Evolutionary conservation across 345 rosid species (phyloP), one percentile per base, ranked within the genome.

Genomic region (Cardiospermum halicacabum): DNA sequence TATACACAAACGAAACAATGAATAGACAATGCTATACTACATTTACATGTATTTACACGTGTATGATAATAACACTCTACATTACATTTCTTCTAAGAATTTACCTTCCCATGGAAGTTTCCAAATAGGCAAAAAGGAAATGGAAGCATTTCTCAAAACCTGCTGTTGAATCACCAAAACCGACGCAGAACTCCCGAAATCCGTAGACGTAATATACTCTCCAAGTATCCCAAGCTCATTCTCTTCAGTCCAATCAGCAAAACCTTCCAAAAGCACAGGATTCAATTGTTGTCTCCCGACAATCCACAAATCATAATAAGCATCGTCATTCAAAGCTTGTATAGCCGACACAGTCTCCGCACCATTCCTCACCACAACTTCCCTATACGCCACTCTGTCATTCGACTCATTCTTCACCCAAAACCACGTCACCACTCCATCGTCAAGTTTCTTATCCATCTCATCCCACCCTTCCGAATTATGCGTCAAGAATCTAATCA

Each of bases 91-190:
- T 47, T 18, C 10, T 2, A 47, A 34, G n/a, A 37, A 24, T 22
- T 21, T 21, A 7, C 15, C 21, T 3, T 28, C 22, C 25, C 36
- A 64, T 15, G 22, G 0, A 25, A 64, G 6, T 25, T 10, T 51
- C 1, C 7, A 8, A n/a, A n/a, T n/a, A n/a, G n/a, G n/a, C n/a
- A n/a, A n/a, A n/a, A n/a, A n/a, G n/a, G n/a, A n/a, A n/a, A n/a
- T n/a, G n/a, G n/a, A n/a, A n/a, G n/a, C n/a, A n/a, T n/a, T 71
- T 64, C 88, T 77, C 69, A 85, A 22, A 22, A 89, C 56, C 60
- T 92, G 96, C 64, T 88, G 91, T 16, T 89, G 96, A 50, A 88
- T 64, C 5, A 88, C 93, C 67, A 92, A 73, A 16, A 92, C 80
- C 12, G 96, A 85, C n/a, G 84, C 85, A 0, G 74, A 60, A 4